Conservation (phyloP, 352 stramenopile genomes). For the Phytophthora multivora region DNA sequence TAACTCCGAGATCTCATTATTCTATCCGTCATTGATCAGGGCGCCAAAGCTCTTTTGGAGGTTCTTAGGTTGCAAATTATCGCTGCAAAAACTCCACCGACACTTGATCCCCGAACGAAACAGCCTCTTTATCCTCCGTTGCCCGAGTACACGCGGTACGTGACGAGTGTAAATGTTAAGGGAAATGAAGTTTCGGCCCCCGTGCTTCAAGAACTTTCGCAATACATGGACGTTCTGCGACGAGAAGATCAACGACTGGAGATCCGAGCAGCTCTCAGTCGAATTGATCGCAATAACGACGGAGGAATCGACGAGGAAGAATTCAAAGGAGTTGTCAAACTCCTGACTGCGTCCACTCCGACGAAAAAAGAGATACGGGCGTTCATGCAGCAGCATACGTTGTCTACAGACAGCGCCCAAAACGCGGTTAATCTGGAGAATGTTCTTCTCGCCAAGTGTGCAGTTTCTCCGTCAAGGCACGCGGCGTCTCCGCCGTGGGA, state of each 20-base stretch:
- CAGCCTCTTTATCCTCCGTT: slow-evolving; percentile 45
- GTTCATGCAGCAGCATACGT: slow-evolving; percentile 64
- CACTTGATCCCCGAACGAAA: slow-evolving; percentile 56
- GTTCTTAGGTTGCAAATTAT: slow-evolving; percentile 83
- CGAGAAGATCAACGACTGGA: slow-evolving; percentile 82
- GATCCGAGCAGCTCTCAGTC: slow-evolving; percentile 70
- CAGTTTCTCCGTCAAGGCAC: slow-evolving; percentile 73
- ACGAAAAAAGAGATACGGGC: slow-evolving; percentile 77
- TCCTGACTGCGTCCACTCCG: slow-evolving; percentile 69
- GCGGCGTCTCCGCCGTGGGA: slow-evolving; percentile 74
- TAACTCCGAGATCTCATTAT: not conserved
- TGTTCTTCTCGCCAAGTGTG: slow-evolving; percentile 73
- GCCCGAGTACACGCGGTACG: slow-evolving; percentile 68
- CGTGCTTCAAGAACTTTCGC: slow-evolving; percentile 67
- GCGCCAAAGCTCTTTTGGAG: slow-evolving; percentile 71
- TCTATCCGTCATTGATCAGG: slow-evolving; percentile 36
- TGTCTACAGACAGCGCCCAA: slow-evolving; percentile 53
- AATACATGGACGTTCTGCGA: slow-evolving; percentile 78
- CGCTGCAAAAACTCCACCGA: slow-evolving; percentile 59
- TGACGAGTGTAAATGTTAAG: slow-evolving; percentile 79
- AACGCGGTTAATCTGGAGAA: slow-evolving; percentile 71
- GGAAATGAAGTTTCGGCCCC: slow-evolving; percentile 74
- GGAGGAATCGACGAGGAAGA: slow-evolving; percentile 78
- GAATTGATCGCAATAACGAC: slow-evolving; percentile 66
- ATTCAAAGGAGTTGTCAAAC: slow-evolving; percentile 77